phyloP scores from a whole-genome alignment of 768 basidiomycete genomes.

The Boletellus ananiceps region DNA sequence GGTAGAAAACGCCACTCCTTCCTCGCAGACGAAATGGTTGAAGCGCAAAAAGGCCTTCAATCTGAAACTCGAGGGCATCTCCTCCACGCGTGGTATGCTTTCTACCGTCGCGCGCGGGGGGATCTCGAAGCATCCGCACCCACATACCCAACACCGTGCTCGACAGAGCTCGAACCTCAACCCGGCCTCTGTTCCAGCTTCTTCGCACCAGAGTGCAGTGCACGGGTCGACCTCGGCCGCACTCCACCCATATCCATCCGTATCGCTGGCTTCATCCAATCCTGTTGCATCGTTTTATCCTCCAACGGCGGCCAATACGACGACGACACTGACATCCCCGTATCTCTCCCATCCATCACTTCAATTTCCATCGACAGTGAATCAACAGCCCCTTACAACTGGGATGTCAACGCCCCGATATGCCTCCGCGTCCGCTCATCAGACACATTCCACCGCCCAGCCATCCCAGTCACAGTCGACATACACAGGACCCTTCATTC shows the following conservation, averaged over 20 bases:
- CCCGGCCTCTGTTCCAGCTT: conserved; percentile 22
- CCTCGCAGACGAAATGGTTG: conserved; percentile 39
- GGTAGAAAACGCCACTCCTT: conserved; percentile 27
- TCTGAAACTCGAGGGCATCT: conserved; percentile 45
- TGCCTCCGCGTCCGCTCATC: conserved; percentile 11
- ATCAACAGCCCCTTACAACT: conserved; percentile 10
- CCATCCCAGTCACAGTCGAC: conserved; percentile 9
- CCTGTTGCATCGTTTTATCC: conserved; percentile 24
- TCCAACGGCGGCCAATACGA: conserved; percentile 27
- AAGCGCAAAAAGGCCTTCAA: conserved; percentile 59
- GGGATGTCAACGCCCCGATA: conserved; percentile 9
- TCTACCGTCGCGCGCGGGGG: conserved; percentile 19
- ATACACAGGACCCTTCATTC: conserved; percentile 22
- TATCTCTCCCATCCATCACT: conserved; percentile 30
- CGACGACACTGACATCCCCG: conserved; percentile 30
- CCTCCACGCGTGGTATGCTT: conserved; percentile 23
- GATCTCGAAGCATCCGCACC: conserved; percentile 23
- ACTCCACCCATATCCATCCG: conserved; percentile 15
- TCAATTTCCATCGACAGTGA: conserved; percentile 18
- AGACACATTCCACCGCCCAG: conserved; percentile 6
- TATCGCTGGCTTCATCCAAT: conserved; percentile 16
- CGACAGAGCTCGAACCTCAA: conserved; percentile 30
- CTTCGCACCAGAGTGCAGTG: conserved; percentile 17
- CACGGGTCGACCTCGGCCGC: conserved; percentile 11
- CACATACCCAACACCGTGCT: conserved; percentile 26